Conservation (phyloP, 441 rosid genomes). For the Hura crepitans region DNA sequence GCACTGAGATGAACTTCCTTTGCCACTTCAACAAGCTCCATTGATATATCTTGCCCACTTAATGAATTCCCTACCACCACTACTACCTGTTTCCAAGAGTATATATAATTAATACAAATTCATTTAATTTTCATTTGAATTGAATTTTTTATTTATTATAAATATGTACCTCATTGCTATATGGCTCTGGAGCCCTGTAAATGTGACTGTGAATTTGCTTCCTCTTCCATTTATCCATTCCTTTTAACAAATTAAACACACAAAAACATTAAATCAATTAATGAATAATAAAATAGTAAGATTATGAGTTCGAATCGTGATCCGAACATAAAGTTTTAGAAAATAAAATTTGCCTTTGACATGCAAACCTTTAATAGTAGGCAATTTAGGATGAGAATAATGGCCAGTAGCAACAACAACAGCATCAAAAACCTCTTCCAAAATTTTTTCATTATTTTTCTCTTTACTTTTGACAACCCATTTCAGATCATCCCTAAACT, state of each 20-base stretch:
- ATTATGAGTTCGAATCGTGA: neutral
- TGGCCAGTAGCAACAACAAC: slow-evolving; percentile 90
- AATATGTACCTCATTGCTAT: slow-evolving; percentile 53
- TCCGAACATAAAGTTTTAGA: too few species aligned
- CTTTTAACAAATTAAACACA: slow-evolving; percentile 30
- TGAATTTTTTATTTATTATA: too few species aligned
- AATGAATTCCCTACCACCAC: slow-evolving; percentile 74
- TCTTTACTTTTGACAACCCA: slow-evolving; percentile 69
- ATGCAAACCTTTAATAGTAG: slow-evolving; percentile 67
- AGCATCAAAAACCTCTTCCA: slow-evolving; percentile 78
- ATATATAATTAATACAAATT: too few species aligned
- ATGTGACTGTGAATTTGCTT: slow-evolving; percentile 83
- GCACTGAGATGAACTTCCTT: slow-evolving; percentile 74
- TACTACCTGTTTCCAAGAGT: slow-evolving; percentile 43
- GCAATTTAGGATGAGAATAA: slow-evolving; percentile 70
- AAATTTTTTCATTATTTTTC: slow-evolving; percentile 30
- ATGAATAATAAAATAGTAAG: neutral
- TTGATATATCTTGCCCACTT: slow-evolving; percentile 89
- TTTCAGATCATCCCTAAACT: slow-evolving; percentile 39
- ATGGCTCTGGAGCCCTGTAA: slow-evolving; percentile 76
- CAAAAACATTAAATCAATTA: neutral
- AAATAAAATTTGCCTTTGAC: too few species aligned
- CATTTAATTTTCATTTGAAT: too few species aligned
- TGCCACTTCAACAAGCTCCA: slow-evolving; percentile 76
- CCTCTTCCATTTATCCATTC: slow-evolving; percentile 80